Percentiles rank a stretch among this genome's conserved stretches.
Conservation (phyloP, 352 stramenopile genomes). For the Phytophthora citricola region DNA sequence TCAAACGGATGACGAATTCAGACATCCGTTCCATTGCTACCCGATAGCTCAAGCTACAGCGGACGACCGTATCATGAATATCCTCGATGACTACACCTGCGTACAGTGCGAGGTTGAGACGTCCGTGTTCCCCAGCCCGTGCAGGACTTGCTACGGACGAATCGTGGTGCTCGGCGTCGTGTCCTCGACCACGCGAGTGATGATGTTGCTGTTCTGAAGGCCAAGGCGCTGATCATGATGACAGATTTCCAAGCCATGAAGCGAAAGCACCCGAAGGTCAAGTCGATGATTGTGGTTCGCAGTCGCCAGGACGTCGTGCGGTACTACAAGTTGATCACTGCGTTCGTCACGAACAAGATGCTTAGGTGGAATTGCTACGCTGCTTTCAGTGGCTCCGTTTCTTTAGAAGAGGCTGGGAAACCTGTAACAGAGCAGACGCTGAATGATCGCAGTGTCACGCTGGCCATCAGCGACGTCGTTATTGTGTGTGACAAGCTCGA, state of each 20-base stretch:
- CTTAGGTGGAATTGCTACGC: conserved; percentile 73
- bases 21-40: conserved; percentile 76
- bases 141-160: conserved; percentile 37
- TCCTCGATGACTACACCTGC: conserved; percentile 69
- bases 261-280: conserved; percentile 18
- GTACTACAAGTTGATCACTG: conserved; percentile 69
- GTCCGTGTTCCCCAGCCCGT: conserved; percentile 50
- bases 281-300: conserved; percentile 86
- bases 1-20: conserved; percentile 10
- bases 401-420: conserved; percentile 27
- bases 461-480: conserved; percentile 72
- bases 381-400: conserved; percentile 67
- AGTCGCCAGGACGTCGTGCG: conserved; percentile 82
- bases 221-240: conserved; percentile 81
- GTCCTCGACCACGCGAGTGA: conserved; percentile 76
- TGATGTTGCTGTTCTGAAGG: conserved; percentile 63
- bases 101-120: conserved; percentile 65
- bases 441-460: conserved; percentile 57
- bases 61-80: conserved; percentile 69
- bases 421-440: conserved; percentile 68
- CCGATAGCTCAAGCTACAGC: conserved; percentile 63
- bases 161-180: conserved; percentile 35
- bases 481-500: conserved; percentile 90
- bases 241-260: conserved; percentile 59
- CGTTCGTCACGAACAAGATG: conserved; percentile 62